These are phyloP conservation scores for Abortiporus biennis DNA, from an alignment of 1,284 basidiomycete genomes.

Conservation along the genomic window DNA sequence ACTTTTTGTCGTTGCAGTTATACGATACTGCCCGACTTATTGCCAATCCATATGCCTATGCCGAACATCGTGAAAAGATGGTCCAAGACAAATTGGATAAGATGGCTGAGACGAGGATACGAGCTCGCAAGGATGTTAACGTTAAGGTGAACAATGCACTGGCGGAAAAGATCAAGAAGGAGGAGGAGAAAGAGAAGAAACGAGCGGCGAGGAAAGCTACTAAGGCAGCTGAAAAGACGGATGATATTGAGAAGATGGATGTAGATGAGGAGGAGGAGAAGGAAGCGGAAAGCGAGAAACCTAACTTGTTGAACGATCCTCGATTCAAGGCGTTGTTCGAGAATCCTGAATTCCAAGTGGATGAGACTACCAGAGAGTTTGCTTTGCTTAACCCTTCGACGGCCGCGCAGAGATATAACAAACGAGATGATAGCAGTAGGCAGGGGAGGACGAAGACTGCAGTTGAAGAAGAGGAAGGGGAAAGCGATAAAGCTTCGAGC, in stretches of 20 bases:
- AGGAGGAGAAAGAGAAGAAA: constrained; percentile 66
- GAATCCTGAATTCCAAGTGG: constrained; percentile 92
- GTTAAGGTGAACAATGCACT: constrained; percentile 92
- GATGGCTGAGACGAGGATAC: constrained; percentile 89
- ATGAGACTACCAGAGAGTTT: constrained; percentile 84
- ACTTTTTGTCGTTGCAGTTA: constrained; percentile 92
- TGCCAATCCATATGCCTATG: constrained; percentile 93
- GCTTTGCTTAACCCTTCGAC: constrained; percentile 88
- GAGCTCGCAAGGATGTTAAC: constrained; percentile 59
- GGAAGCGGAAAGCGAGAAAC: constrained; percentile 30
- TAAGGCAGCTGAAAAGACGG: constrained; percentile 33
- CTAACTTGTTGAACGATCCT: constrained; percentile 74
- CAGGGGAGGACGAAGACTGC: constrained; percentile 58
- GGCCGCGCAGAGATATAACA: constrained; percentile 42
- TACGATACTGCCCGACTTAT: constrained; percentile 96
- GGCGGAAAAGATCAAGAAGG: constrained; percentile 79
- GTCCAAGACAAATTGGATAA: constrained; percentile 90
- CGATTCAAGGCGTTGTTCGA: constrained; percentile 92
- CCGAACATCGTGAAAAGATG: constrained; percentile 86
- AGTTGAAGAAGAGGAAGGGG: constrained; percentile 86
- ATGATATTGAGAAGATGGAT: constrained; percentile 37
- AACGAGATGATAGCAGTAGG: constrained; percentile 15
- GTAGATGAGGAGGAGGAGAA: constrained; percentile 33
- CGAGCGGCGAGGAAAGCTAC: constrained; percentile 56
- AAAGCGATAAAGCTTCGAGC: constrained; percentile 77